phyloP scores from a whole-genome alignment of 805 yeast species.

The Ascoidea tarda region DNA sequence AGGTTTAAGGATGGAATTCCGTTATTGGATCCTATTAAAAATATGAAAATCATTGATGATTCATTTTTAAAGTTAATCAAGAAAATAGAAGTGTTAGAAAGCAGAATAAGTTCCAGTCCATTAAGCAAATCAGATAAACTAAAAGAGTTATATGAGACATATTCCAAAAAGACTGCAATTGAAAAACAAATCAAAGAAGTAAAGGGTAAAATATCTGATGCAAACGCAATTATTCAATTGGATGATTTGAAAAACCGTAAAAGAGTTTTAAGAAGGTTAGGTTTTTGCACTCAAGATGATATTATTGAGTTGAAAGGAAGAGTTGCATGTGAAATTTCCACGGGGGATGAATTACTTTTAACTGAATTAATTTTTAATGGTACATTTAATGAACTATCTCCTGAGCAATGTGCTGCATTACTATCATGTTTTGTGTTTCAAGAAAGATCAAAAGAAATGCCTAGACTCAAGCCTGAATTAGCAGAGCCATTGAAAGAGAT shows the following conservation, averaged over 20 bases:
- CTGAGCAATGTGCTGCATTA: conserved; percentile 87
- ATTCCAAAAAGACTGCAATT: conserved; percentile 47
- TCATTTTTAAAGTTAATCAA: conserved; percentile 58
- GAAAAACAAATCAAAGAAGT: conserved; percentile 42
- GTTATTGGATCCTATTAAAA: conserved; percentile 76
- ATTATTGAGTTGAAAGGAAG: conserved; percentile 93
- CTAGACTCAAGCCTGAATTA: conserved; percentile 75
- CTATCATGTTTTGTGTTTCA: conserved; percentile 94
- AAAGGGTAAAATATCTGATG: conserved; percentile 58
- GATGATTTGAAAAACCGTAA: conserved; percentile 90
- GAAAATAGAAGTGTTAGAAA: conserved; percentile 73
- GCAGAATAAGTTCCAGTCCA: conserved; percentile 60
- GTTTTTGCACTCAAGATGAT: conserved; percentile 76
- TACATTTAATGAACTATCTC: conserved; percentile 73
- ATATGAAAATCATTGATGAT: conserved; percentile 82
- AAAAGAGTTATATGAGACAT: conserved; percentile 48
- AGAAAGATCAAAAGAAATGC: conserved; percentile 82
- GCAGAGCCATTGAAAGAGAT: conserved; percentile 84
- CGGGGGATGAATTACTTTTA: conserved; percentile 70
- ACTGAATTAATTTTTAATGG: conserved; percentile 95
- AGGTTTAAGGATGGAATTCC: conserved; percentile 89
- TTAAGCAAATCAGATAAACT: conserved; percentile 47
- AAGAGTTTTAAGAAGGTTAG: conserved; percentile 83
- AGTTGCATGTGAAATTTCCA: conserved; percentile 92
- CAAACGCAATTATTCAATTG: conserved; percentile 83